Base-by-base conservation (phyloP, 768 basidiomycete species). In the Podaxis sp. region DNA sequence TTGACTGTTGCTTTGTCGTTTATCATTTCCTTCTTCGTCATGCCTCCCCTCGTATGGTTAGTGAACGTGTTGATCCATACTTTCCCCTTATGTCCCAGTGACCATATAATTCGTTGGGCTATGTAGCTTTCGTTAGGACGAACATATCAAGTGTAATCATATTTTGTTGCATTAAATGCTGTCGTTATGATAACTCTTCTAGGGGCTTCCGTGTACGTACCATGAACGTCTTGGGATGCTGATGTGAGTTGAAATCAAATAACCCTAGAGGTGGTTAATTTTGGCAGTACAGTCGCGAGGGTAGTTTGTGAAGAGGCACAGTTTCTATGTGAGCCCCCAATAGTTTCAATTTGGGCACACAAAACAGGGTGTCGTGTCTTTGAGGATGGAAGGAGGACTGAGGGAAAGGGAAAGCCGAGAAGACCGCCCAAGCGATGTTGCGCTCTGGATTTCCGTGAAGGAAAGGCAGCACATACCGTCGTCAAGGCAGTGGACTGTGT, bases 111-210 rank as follows among this genome's bases (percentile, higher is more conserved):
- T 54, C 25, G 35, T 4, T 54, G 51, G 37, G 36, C 21, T 25
- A 11, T 48, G 55, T 48, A 47, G 42, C 35, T 48, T 48, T 47
- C 18, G 21, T 23, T 23, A 16, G 11, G 16, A 27, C 21, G 6
- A 44, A 44, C n/a, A 44, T 44, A 44, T 42, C 55, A 57, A 57
- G 9, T 57, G 55, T 57, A 57, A 36, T 57, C 46, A 48, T 57
- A 57, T 57, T 36, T 18, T 32, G 55, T 36, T 38, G 52, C 52
- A 54, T 18, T 16, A 36, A 11, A 18, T 44, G 42, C 16, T 44
- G 42, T 18, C n/a, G 7, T 42, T 44, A 44, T 18, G 18, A 44
- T 18, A 5, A 44, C 13, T n/a, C 18, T 18, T 18, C 16, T 40
- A n/a, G 38, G 16, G 21, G 13, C 1, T n/a, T 40, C 38, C 13